Evolutionary conservation across 306 rosid genomes (phyloP).

Genomic region (Cucurbita pepo): DNA sequence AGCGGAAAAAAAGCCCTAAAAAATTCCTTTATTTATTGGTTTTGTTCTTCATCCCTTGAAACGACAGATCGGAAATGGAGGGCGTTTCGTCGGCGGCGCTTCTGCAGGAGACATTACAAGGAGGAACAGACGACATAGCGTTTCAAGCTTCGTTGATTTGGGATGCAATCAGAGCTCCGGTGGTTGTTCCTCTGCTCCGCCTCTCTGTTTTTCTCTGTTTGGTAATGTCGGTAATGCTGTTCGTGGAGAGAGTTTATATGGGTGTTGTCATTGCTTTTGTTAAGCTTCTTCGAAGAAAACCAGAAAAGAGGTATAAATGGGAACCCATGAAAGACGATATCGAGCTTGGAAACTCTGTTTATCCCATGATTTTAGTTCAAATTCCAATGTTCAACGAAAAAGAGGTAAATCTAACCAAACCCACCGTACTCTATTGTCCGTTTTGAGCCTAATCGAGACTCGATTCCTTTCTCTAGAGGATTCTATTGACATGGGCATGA

Average conservation of each 20-base stretch:
- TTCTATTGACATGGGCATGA: no score
- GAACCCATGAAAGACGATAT: conserved; percentile 8
- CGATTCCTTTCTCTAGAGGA: not conserved
- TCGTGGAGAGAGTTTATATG: conserved; percentile 9
- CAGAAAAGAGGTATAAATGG: conserved; percentile 9
- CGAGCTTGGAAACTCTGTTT: conserved; percentile 10
- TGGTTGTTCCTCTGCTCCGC: not conserved
- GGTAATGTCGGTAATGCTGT: conserved; percentile 5
- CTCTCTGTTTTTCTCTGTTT: not conserved
- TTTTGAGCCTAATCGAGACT: not conserved
- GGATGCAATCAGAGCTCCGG: not conserved
- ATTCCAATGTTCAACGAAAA: conserved; percentile 11
- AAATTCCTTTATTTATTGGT: not conserved
- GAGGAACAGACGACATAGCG: not conserved
- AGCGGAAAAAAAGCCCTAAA: not conserved
- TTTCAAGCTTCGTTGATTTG: not conserved
- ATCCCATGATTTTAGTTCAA: conserved; percentile 9
- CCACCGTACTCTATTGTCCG: no score
- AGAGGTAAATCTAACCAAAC: not conserved
- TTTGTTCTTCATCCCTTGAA: not conserved
- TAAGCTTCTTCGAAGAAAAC: not conserved
- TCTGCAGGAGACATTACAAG: not conserved
- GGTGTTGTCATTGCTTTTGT: not conserved
- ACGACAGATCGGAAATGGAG: not conserved
- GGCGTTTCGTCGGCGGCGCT: not conserved